Conservation (phyloP, 2,329 filamentous ascomycete genomes). For the Coniella vitis region DNA sequence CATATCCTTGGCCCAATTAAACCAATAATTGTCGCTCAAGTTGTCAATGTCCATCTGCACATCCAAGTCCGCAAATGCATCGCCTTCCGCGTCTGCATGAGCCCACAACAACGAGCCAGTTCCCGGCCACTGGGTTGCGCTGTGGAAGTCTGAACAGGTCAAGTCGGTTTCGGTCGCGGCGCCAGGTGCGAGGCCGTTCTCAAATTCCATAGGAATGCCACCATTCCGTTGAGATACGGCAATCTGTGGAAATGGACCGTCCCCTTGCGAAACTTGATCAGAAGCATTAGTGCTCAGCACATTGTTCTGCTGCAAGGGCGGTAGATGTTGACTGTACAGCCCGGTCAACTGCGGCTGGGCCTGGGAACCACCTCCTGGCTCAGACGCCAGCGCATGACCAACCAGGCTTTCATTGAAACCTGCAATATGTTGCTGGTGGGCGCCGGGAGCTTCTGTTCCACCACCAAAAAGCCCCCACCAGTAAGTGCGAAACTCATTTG, state of each 20-base stretch:
- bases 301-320: no score
- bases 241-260: no score
- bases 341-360: no score
- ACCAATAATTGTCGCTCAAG: neutral
- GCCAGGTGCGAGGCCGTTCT: neutral
- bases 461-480: slow-evolving; percentile 26
- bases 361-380: no score
- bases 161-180: no score
- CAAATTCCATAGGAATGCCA: neutral
- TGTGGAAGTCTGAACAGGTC: neutral
- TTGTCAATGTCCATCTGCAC: slow-evolving; percentile 22
- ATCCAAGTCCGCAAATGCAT: slow-evolving; percentile 22
- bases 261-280: no score
- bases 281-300: no score
- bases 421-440: neutral
- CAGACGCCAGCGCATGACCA: neutral
- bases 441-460: neutral
- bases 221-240: neutral
- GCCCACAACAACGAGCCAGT: slow-evolving; percentile 28
- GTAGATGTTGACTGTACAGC: no score
- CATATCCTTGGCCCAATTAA: slow-evolving; percentile 1
- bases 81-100: slow-evolving; percentile 21
- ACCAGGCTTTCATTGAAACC: no score
- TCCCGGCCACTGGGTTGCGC: slow-evolving; percentile 6
- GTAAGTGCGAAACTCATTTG: slow-evolving; percentile 23